Evolutionary conservation across 75 land plant genomes (phyloP).

Genomic region (Picea sitchensis): DNA sequence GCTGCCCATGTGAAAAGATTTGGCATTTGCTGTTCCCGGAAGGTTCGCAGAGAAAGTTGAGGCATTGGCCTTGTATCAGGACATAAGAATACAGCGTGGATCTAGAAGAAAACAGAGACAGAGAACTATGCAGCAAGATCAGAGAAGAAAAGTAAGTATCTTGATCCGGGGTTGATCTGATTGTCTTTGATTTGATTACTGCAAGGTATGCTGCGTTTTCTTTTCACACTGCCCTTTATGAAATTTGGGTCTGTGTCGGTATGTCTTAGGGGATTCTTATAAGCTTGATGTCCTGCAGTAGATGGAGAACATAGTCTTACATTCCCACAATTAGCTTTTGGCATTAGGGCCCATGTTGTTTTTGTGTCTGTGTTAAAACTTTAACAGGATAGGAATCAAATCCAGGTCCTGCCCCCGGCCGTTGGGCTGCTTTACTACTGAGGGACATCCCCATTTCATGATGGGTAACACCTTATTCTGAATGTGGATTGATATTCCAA

Average conservation of each 20-base stretch:
- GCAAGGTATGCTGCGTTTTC: neutral
- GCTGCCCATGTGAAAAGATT: neutral
- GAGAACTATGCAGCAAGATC: conserved; percentile 39
- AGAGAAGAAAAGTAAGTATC: conserved; percentile 32
- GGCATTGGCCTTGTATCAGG: neutral
- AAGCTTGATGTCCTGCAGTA: neutral
- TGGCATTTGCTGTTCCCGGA: neutral
- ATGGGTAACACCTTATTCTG: no score
- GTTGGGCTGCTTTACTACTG: no score
- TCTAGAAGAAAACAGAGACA: neutral
- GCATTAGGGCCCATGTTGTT: neutral
- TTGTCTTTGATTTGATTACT: neutral
- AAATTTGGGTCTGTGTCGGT: neutral
- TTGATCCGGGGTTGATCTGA: neutral
- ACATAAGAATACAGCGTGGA: neutral
- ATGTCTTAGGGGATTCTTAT: neutral
- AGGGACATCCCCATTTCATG: no score
- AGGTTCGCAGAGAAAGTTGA: neutral
- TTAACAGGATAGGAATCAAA: no score
- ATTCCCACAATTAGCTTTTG: neutral
- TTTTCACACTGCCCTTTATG: neutral
- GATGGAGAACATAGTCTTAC: no score
- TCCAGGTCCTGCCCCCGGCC: no score
- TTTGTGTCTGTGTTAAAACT: neutral
- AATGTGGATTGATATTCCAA: no score